These are phyloP conservation scores for Cornus suecica DNA, from an alignment of 148 eudicot genomes.

Conservation along the genomic window DNA sequence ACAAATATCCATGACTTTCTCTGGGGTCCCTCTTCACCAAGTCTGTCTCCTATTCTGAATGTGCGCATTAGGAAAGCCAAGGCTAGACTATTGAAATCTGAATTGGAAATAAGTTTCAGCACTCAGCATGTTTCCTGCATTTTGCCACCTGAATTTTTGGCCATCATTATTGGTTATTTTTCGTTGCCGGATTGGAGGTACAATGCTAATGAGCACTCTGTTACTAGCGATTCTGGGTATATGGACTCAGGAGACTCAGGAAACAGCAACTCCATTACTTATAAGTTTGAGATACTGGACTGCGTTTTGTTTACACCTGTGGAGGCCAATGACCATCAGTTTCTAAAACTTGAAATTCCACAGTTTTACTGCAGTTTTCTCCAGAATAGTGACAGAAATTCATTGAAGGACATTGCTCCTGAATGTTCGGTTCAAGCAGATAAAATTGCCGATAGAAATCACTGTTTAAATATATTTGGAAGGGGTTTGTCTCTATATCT, in stretches of 20 bases:
- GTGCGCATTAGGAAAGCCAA: conserved; percentile 46
- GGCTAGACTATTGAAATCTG: conserved; percentile 26
- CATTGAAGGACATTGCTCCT: conserved; percentile 38
- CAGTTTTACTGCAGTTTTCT: conserved; percentile 57
- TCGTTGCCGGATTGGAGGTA: conserved; percentile 67
- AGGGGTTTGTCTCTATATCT: conserved; percentile 55
- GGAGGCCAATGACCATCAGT: conserved; percentile 34
- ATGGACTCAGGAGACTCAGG: conserved; percentile 28
- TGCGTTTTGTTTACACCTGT: conserved; percentile 59
- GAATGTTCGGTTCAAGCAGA: conserved; percentile 47
- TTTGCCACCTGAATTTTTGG: conserved; percentile 72
- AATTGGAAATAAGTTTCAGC: conserved; percentile 59
- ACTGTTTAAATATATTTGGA: conserved; percentile 65
- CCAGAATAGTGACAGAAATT: conserved; percentile 36
- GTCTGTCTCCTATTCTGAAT: conserved; percentile 59
- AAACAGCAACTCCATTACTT: conserved; percentile 22
- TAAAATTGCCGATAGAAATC: conserved; percentile 41
- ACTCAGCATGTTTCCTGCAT: conserved; percentile 80
- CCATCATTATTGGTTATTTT: conserved; percentile 79
- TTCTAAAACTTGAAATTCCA: conserved; percentile 62
- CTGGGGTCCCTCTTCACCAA: conserved; percentile 69
- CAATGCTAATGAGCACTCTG: conserved; percentile 19
- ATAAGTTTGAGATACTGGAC: conserved; percentile 68
- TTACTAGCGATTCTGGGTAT: conserved; percentile 12
- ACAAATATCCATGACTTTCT: conserved; percentile 42